Evolutionary conservation across 441 rosid genomes (phyloP), one percentile per base, ranked within the genome.

Genomic region (Heliophila coronopifolia): DNA sequence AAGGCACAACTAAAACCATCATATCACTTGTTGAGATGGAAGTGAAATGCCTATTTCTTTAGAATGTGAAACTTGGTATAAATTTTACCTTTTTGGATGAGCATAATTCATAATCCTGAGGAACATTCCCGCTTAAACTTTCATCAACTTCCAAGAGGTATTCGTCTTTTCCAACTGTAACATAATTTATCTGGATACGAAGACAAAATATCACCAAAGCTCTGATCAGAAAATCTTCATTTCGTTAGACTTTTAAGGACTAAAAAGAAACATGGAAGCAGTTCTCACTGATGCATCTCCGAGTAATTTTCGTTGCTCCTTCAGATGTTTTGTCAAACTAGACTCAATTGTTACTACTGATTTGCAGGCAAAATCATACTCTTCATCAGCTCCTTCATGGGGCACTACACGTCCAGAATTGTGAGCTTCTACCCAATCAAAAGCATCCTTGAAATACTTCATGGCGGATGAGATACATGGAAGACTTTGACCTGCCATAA

Each of bases 351-450:
- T 76, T 71, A 69, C 54, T 25, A 81, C 68, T 7, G 39, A 65
- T 55, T 76, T 65, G 64, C 93, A 76, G 37, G 94, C 86, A 58
- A 66, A 65, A 63, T 93, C 99, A 58, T 84, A 88, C 51, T 83
- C 93, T 36, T 54, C 45, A 66, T 88, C 97, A 40, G 68, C 93
- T 59, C 96, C 99, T 66, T 80, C 84, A 70, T 33, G 87, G 58
- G 99, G 97, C 74, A 84, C 73, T 58, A 93, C 55, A 42, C 97
- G 94, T 48, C 99, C 99, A 50, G 95, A 77, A 66, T 42, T 69
- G 65, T 77, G 61, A 58, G 99, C 99, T 76, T 86, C 99, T 41
- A 50, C 83, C 99, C 99, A 93, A 65, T 93, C 93, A 60, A 93
- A 93, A 31, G 88, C 97, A 67, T 77, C 83, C 75, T 88, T 86